Percentiles rank a stretch among this genome's conserved stretches.
Conservation (phyloP, 2,329 filamentous ascomycete species). For the Penicillium sp. region DNA sequence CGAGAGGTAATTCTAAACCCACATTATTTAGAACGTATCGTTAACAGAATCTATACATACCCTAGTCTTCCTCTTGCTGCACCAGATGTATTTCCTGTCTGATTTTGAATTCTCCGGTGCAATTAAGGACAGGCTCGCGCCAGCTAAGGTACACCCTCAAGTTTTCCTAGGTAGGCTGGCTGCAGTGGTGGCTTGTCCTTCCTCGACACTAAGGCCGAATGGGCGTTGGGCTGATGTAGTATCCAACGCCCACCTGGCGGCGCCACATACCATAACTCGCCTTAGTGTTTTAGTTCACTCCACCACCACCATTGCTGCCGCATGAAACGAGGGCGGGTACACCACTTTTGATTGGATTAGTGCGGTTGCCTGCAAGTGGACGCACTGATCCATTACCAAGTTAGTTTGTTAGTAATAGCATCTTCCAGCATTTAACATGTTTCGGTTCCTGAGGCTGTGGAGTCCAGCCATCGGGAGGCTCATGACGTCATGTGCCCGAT, state of each 20-base stretch:
- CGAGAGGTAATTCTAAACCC: not conserved
- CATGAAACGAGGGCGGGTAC: not conserved
- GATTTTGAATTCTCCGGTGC: not conserved
- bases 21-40: not conserved
- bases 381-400: not conserved
- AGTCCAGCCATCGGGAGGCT: constrained; percentile 7
- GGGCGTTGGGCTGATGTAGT: constrained; percentile 1
- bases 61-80: not conserved
- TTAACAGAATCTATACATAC: not conserved
- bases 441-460: constrained; percentile 20
- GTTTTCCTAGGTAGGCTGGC: constrained; percentile 6
- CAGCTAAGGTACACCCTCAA: not conserved
- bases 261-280: constrained; percentile 10
- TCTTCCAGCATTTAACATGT: not conserved
- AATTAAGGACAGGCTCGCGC: constrained; percentile 3
- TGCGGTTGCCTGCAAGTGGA: not conserved
- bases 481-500: constrained; percentile 27
- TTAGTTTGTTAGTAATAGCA: not conserved
- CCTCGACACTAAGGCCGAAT: not conserved
- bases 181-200: constrained; percentile 12
- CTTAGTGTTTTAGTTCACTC: not conserved
- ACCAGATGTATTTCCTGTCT: not conserved
- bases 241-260: not conserved
- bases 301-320: not conserved
- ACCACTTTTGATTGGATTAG: not conserved